Evolutionary conservation across 148 eudicot genomes (phyloP).

Genomic region (Diospyros lotus): DNA sequence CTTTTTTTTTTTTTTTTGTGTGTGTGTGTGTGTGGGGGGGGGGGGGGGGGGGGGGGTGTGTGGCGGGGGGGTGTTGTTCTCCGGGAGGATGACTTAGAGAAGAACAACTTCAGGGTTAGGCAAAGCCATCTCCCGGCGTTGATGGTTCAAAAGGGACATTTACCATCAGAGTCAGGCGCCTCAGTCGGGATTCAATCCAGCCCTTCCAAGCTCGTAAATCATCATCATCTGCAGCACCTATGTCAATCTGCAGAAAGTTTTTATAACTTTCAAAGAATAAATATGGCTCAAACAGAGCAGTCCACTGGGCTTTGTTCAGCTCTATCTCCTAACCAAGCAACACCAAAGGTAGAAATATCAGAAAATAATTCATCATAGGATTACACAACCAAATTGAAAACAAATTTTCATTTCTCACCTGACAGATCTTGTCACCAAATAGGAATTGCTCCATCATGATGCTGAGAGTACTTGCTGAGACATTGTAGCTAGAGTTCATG

Average conservation of each 20-base stretch:
- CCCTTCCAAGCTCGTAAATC: constrained; percentile 92
- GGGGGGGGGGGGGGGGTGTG: no score
- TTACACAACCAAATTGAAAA: constrained; percentile 4
- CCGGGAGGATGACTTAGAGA: background rate
- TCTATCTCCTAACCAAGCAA: constrained; percentile 61
- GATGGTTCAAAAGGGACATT: constrained; percentile 10
- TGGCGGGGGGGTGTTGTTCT: no score
- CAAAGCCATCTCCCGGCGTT: background rate
- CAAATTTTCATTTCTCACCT: constrained; percentile 39
- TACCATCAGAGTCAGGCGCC: constrained; percentile 90
- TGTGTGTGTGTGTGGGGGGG: no score
- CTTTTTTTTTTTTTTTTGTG: no score
- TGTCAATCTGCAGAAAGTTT: constrained; percentile 76
- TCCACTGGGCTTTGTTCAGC: constrained; percentile 61
- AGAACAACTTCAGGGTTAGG: background rate
- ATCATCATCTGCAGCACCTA: constrained; percentile 57
- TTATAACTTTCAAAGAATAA: constrained; percentile 79
- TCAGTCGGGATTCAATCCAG: constrained; percentile 88
- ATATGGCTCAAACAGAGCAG: constrained; percentile 67
- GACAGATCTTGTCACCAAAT: constrained; percentile 64
- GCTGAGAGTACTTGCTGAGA: constrained; percentile 75
- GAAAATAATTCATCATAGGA: background rate
- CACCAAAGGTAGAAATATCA: background rate
- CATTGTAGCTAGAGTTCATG: constrained; percentile 96
- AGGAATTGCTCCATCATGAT: constrained; percentile 84